Percentiles rank a stretch among this genome's conserved stretches.
These are phyloP conservation scores for Bruguiera gymnorhiza DNA, from an alignment of 345 rosid species.

Conservation along the genomic window DNA sequence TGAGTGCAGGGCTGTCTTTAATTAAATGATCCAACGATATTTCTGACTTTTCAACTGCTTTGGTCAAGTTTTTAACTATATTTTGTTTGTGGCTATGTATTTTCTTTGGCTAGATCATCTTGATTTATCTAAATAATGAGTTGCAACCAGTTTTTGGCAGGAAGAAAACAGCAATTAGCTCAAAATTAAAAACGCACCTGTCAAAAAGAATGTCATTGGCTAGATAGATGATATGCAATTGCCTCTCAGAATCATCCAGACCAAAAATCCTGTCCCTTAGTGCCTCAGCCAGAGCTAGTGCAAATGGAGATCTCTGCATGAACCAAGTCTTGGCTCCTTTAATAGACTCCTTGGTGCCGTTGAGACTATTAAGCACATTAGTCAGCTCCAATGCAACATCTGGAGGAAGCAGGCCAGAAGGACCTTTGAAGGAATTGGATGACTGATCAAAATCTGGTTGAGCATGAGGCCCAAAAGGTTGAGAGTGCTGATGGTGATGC, in stretches of 20 bases:
- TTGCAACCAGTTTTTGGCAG: neutral
- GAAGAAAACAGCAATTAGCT: neutral
- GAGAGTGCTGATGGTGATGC: conserved; percentile 67
- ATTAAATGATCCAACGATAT: no score
- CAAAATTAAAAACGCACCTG: conserved; percentile 47
- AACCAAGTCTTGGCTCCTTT: conserved; percentile 98
- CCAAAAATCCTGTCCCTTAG: conserved; percentile 77
- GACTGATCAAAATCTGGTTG: conserved; percentile 79
- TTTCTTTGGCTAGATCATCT: neutral
- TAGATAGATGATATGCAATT: conserved; percentile 84
- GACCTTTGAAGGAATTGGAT: conserved; percentile 60
- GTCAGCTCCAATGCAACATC: conserved; percentile 84
- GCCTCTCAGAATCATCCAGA: conserved; percentile 92
- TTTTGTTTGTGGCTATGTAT: neutral
- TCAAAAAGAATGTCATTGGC: conserved; percentile 97
- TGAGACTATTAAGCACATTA: conserved; percentile 67
- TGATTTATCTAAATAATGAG: neutral
- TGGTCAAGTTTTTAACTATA: no score
- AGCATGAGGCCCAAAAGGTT: conserved; percentile 49
- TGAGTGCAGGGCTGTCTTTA: no score
- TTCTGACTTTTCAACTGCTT: no score
- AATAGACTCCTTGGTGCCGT: conserved; percentile 96
- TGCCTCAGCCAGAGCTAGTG: conserved; percentile 89
- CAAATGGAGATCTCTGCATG: conserved; percentile 95
- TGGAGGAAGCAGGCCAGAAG: conserved; percentile 80